Evolutionary conservation across 768 basidiomycete genomes (phyloP), one percentile per base, ranked within the genome.

Genomic region (Peribolospora baueri): DNA sequence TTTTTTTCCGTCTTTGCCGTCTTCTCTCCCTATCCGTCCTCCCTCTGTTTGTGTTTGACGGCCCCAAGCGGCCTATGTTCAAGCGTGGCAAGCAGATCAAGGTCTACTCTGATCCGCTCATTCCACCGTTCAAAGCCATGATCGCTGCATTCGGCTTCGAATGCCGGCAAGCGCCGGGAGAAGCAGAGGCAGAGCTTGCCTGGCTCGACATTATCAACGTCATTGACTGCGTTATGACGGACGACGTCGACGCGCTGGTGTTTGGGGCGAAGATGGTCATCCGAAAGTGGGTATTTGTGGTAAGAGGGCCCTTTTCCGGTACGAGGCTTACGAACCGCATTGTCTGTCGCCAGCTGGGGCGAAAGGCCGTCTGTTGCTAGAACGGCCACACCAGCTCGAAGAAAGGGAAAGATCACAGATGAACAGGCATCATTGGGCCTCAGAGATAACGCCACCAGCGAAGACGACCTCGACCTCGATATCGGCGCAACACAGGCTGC

Each of bases 101-200:
- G 11, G 25, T 49, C 7, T 42, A 46, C 41, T 36, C 3, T 7
- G 50, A 56, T 46, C 25, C n/a, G n/a, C 38, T 56, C 10, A 45
- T 54, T 36, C 11, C 10, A 7, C 49, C 50, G 39, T 42, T 49
- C 13, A 51, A 42, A 37, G 9, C 48, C 42, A 52, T 58, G 36
- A 46, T 58, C 41, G 55, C 52, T 37, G 55, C 57, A 5, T 58
- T 58, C 51, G 57, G 57, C 14, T 56, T 52, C 48, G 50, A 56
- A 42, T 58, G 57, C 55, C 5, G 49, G 2, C 49, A 72, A 71
- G 73, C 73, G 5, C 67, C 67, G 8, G 73, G 73, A 38, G 72
- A 74, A 62, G 74, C 73, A 1, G 73, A 75, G 57, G 73, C 74
- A 0, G 72, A 76, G 56, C 67, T 75, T 2, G 73, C 72, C 1